A percentile compares a stretch with the other conserved stretches of the same genome.
Conservation (phyloP, 306 rosid genomes). For the Calophaca sinica region DNA sequence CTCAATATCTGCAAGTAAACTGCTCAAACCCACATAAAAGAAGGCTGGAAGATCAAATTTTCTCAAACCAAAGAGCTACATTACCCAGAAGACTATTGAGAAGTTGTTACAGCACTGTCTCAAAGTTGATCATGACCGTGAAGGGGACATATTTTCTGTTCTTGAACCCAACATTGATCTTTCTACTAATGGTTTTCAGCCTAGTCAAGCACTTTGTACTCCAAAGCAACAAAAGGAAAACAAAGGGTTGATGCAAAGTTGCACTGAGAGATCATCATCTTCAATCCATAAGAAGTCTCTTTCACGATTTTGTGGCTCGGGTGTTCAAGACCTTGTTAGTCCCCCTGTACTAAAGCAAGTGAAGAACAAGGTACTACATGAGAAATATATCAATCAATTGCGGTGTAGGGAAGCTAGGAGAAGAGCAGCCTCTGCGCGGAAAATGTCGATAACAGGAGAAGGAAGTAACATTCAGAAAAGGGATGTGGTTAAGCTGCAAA, state of each 20-base stretch:
- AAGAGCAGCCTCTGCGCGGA: constrained; percentile 50
- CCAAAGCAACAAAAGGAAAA: constrained; percentile 59
- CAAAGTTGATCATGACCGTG: constrained; percentile 50
- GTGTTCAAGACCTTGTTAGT: constrained; percentile 57
- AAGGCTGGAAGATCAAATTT: constrained; percentile 48
- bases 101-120: constrained; percentile 53
- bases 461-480: constrained; percentile 44
- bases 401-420: constrained; percentile 74
- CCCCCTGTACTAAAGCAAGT: constrained; percentile 83
- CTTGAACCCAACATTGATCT: constrained; percentile 70
- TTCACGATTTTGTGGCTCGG: constrained; percentile 62
- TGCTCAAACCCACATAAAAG: constrained; percentile 59
- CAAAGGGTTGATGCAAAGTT: constrained; percentile 49
- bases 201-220: constrained; percentile 54
- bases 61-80: constrained; percentile 56
- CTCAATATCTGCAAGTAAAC: constrained; percentile 71
- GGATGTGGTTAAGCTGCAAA: constrained; percentile 68
- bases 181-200: constrained; percentile 49
- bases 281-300: constrained; percentile 58
- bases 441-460: constrained; percentile 37
- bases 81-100: constrained; percentile 62
- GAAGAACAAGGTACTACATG: constrained; percentile 73
- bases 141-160: constrained; percentile 78
- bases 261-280: constrained; percentile 59
- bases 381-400: constrained; percentile 80